Conservation (phyloP, 2,329 filamentous ascomycete species). For the Colletotrichum tropicale region DNA sequence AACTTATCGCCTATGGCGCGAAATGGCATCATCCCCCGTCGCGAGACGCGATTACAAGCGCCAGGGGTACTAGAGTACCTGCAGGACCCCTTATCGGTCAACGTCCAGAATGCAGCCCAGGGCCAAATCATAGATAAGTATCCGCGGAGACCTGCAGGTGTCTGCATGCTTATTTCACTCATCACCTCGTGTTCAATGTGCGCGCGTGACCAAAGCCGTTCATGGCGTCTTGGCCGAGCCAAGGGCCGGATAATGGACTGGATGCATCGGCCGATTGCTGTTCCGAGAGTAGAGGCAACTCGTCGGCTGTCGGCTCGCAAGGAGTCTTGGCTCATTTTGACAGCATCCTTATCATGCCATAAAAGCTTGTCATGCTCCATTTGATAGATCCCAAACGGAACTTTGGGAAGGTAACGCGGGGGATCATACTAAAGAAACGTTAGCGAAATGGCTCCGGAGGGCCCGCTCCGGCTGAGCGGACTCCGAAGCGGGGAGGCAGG, state of each 20-base stretch:
- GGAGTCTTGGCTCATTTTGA: neutral
- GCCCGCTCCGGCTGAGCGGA: neutral
- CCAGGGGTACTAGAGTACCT: neutral
- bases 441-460: neutral
- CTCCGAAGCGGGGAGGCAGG: neutral
- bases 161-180: neutral
- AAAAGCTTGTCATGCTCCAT: neutral
- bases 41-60: neutral
- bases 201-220: neutral
- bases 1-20: neutral
- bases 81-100: neutral
- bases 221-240: neutral
- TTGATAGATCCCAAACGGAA: neutral
- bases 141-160: neutral
- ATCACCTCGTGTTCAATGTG: neutral
- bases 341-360: neutral
- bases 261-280: neutral
- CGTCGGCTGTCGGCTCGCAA: neutral
- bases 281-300: neutral
- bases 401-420: neutral
- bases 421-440: rapidly evolving
- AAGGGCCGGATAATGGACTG: neutral
- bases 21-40: neutral
- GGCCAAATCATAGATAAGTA: neutral
- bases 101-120: neutral